Evolutionary conservation across 2,329 filamentous ascomycete species (phyloP).

Genomic region (Apiospora kogelbergensis): DNA sequence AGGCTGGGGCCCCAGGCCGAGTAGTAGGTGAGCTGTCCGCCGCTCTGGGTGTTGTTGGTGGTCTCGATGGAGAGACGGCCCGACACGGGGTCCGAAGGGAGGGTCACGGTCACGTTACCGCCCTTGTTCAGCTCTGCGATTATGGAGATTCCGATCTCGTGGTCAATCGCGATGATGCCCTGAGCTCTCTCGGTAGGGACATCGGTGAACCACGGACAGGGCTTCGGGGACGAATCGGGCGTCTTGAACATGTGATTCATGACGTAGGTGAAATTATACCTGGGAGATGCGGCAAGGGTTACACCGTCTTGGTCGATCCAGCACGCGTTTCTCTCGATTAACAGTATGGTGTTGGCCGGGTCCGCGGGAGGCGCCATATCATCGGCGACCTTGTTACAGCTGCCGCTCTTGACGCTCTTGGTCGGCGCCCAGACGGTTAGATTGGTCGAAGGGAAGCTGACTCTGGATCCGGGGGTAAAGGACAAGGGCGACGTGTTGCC

Average conservation of each 20-base stretch:
- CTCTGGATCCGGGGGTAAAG: background rate
- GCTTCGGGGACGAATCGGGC: background rate
- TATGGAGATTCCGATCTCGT: background rate
- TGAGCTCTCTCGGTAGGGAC: background rate
- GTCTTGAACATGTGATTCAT: background rate
- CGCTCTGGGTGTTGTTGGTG: background rate
- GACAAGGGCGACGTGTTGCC: background rate
- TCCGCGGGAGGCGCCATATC: background rate
- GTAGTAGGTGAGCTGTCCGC: background rate
- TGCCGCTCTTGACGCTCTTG: background rate
- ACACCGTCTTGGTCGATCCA: background rate
- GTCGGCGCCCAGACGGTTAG: background rate
- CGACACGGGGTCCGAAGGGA: background rate
- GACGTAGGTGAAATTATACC: constrained; percentile 4
- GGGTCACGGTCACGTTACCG: background rate
- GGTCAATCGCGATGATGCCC: background rate
- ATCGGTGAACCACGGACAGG: background rate
- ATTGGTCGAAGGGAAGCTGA: background rate
- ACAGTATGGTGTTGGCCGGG: background rate
- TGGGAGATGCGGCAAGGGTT: background rate
- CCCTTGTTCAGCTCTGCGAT: background rate
- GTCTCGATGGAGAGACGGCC: background rate
- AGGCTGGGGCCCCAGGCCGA: constrained; percentile 4
- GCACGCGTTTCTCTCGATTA: background rate
- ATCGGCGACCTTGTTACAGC: background rate